These are phyloP conservation scores for Sherardia arvensis DNA, from an alignment of 257 asterid species.

Conservation along the genomic window DNA sequence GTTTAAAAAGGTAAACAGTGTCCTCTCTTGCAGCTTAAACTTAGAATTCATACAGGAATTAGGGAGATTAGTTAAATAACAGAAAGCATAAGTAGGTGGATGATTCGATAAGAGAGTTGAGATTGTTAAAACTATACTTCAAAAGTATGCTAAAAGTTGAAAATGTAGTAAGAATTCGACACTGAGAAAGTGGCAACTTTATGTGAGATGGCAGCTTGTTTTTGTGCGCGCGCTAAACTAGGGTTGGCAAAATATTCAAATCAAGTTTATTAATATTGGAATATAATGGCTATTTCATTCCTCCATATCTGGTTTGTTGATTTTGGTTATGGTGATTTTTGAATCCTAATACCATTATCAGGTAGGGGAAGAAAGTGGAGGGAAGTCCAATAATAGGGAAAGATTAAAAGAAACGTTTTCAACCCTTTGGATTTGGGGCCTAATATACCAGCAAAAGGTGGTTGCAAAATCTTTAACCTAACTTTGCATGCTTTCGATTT, in stretches of 20 bases:
- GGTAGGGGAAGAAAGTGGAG: background rate
- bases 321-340: background rate
- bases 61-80: background rate
- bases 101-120: background rate
- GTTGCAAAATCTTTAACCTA: background rate
- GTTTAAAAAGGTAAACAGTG: background rate
- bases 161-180: too few species aligned
- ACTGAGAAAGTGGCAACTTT: too few species aligned
- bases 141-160: too few species aligned
- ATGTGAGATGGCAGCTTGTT: too few species aligned
- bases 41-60: too few species aligned
- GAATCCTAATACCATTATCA: background rate
- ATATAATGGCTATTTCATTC: too few species aligned
- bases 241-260: too few species aligned
- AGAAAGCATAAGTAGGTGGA: background rate
- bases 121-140: too few species aligned
- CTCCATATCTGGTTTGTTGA: background rate
- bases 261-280: too few species aligned
- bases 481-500: background rate
- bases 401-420: background rate
- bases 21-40: background rate
- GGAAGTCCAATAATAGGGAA: background rate
- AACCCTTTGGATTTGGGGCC: background rate
- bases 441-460: background rate
- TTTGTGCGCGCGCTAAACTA: too few species aligned